Evolutionary conservation across 148 eudicot genomes (phyloP).

Genomic region (Heliamphora exappendiculata): DNA sequence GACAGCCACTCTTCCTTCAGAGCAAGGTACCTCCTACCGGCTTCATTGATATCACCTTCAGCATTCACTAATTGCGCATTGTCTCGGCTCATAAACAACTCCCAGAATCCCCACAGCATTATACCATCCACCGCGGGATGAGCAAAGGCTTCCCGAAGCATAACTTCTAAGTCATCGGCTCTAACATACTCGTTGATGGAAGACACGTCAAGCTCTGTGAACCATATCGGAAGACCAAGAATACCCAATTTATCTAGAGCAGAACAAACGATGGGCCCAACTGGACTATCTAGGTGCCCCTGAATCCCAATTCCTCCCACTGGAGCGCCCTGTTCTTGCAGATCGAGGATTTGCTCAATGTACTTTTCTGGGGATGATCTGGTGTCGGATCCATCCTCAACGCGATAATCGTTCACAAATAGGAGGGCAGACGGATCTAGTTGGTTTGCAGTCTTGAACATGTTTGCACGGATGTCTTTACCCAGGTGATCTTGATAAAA

Average conservation of each 20-base stretch:
- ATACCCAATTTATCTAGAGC: constrained; percentile 72
- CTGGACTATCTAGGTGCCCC: constrained; percentile 86
- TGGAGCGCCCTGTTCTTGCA: constrained; percentile 80
- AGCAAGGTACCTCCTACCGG: constrained; percentile 57
- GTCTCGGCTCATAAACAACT: constrained; percentile 70
- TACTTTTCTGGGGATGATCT: constrained; percentile 75
- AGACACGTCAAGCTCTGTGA: constrained; percentile 89
- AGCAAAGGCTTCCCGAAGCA: constrained; percentile 84
- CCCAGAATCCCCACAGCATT: constrained; percentile 97
- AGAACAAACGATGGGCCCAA: constrained; percentile 69
- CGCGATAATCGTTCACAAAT: constrained; percentile 86
- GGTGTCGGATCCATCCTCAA: constrained; percentile 76
- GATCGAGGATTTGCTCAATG: constrained; percentile 58
- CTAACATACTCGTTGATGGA: constrained; percentile 64
- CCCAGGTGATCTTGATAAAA: constrained; percentile 73
- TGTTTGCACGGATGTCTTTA: constrained; percentile 55
- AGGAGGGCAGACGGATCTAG: constrained; percentile 61
- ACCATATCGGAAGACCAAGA: constrained; percentile 93
- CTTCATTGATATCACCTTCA: constrained; percentile 83
- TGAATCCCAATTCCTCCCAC: constrained; percentile 92
- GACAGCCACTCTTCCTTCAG: constrained; percentile 75
- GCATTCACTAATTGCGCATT: constrained; percentile 76
- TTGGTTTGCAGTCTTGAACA: constrained; percentile 78
- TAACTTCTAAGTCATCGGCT: constrained; percentile 88
- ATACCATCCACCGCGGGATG: constrained; percentile 89